These are phyloP conservation scores for Aspergillus quadrilineatus DNA, from an alignment of 2,329 filamentous ascomycete species.

Conservation along the genomic window DNA sequence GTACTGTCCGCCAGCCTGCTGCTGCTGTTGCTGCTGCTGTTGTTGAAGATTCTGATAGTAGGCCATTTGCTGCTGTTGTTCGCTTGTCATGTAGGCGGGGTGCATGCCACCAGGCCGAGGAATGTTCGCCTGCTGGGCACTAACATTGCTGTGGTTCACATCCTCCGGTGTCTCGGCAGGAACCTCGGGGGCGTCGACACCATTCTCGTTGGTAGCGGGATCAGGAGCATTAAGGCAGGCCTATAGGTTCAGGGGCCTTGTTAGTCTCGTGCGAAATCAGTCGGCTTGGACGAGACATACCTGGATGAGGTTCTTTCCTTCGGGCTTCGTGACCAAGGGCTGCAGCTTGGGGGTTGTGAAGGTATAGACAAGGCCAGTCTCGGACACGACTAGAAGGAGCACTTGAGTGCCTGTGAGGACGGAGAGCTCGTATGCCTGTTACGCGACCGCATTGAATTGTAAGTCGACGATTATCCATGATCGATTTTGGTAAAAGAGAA, in stretches of 20 bases:
- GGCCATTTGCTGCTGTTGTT: conserved; percentile 71
- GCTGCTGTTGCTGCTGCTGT: conserved; percentile 67
- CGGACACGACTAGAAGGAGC: conserved; percentile 90
- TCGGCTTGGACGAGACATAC: conserved; percentile 53
- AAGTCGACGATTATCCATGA: not conserved
- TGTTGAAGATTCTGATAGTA: conserved; percentile 82
- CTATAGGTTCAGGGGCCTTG: conserved; percentile 50
- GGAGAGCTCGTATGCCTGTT: conserved; percentile 91
- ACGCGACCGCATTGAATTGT: conserved; percentile 16
- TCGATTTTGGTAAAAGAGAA: not conserved
- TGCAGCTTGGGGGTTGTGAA: conserved; percentile 98
- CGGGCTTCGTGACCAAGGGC: conserved; percentile 94
- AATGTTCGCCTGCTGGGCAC: conserved; percentile 66
- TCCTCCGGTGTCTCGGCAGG: conserved; percentile 87
- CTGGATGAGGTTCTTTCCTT: conserved; percentile 99
- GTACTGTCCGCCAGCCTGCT: conserved; percentile 67
- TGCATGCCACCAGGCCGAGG: conserved; percentile 66
- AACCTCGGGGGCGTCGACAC: conserved; percentile 71
- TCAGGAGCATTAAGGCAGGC: conserved; percentile 96
- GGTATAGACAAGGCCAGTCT: conserved; percentile 95
- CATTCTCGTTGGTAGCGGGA: conserved; percentile 78
- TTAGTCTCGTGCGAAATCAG: conserved; percentile 16
- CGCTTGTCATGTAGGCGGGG: conserved; percentile 66
- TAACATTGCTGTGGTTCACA: conserved; percentile 71
- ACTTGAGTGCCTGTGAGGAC: conserved; percentile 98